Conservation (phyloP, 75 land plant genomes). For the Larix kaempferi region DNA sequence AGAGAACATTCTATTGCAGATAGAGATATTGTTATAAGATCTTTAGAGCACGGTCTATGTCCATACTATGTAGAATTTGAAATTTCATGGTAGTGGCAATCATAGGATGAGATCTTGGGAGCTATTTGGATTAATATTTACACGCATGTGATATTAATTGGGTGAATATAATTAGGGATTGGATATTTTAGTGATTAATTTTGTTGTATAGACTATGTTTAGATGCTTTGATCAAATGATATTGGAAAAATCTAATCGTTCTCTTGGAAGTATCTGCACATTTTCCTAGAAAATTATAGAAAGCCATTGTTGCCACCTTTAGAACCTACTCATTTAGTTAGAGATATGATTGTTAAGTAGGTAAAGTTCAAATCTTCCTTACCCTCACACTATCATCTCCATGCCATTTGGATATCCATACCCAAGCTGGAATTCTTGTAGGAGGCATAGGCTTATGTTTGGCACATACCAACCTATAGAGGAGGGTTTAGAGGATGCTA, state of each 20-base stretch:
- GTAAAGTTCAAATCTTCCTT: slow-evolving; percentile 2
- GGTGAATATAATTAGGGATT: background rate
- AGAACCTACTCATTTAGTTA: slow-evolving; percentile 33
- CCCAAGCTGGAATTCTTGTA: no score
- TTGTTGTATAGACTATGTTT: slow-evolving; percentile 57
- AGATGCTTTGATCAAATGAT: slow-evolving; percentile 39
- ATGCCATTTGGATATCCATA: no score
- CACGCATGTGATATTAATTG: background rate
- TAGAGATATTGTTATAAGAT: background rate
- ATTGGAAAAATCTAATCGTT: slow-evolving; percentile 60
- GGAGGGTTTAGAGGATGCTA: no score
- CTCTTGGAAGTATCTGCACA: slow-evolving; percentile 32
- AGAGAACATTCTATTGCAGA: background rate
- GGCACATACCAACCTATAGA: no score
- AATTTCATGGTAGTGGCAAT: background rate
- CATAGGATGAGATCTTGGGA: background rate
- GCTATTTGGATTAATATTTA: background rate
- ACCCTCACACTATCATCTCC: no score
- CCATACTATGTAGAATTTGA: no score
- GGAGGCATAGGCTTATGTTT: no score
- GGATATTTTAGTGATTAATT: background rate
- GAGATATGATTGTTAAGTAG: slow-evolving; percentile 9
- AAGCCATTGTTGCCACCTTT: slow-evolving; percentile 61
- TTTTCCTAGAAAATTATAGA: slow-evolving; percentile 55
- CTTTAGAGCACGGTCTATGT: background rate